A percentile compares a stretch with the other conserved stretches of the same genome.
Evolutionary conservation across 169 alveolate species (phyloP).

Genomic region (Perkinsus chesapeaki): DNA sequence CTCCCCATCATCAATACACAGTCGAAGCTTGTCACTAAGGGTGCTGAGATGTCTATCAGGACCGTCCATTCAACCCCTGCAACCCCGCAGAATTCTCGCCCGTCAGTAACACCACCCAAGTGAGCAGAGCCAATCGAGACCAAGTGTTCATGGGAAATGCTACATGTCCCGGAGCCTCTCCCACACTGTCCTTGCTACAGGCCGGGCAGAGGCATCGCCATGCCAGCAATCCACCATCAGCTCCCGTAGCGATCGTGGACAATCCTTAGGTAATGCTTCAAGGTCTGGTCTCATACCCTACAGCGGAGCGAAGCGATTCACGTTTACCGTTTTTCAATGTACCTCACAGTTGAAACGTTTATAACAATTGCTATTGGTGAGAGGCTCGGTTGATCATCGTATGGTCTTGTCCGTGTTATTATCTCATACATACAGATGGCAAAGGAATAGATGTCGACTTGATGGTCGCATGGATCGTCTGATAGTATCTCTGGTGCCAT

Average conservation of each 20-base stretch:
- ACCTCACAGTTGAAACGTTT: not conserved
- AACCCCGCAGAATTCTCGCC: not conserved
- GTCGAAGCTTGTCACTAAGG: not conserved
- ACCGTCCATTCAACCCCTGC: not conserved
- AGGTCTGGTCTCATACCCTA: constrained; percentile 35
- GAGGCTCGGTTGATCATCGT: not conserved
- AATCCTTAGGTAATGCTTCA: constrained; percentile 26
- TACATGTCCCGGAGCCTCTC: not conserved
- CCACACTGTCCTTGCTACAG: constrained; percentile 11
- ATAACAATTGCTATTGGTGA: not conserved
- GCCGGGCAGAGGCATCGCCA: constrained; percentile 50
- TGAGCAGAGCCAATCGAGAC: not conserved
- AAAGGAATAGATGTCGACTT: constrained; percentile 44
- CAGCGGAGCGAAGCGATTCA: not conserved
- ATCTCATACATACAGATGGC: constrained; percentile 47
- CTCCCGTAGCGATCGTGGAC: constrained; percentile 38
- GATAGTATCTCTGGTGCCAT: constrained; percentile 61
- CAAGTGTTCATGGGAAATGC: not conserved
- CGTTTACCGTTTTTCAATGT: not conserved
- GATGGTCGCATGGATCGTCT: not conserved
- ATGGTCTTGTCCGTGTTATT: constrained; percentile 40
- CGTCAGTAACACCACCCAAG: not conserved
- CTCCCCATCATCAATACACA: not conserved
- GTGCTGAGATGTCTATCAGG: not conserved
- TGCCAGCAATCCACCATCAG: constrained; percentile 60